Base-by-base conservation (phyloP, 441 rosid species). In the Pelargonium fulgidum region DNA sequence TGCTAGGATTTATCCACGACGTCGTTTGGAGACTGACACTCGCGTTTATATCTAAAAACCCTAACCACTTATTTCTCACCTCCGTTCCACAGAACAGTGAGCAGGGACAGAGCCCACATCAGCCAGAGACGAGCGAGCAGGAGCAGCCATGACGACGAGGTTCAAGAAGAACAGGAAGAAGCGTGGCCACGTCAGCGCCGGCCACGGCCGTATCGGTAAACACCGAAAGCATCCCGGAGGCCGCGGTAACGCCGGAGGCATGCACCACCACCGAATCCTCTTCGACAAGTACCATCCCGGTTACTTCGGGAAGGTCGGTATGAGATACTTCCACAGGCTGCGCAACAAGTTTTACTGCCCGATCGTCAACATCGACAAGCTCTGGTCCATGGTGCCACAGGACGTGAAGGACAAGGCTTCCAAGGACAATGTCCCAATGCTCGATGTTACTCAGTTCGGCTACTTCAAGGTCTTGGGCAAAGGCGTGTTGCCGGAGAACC, bases 261-360 rank as follows among this genome's bases (percentile, higher is more conserved):
- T 88, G 93, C 96, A 90, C 77, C 93, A 90, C 85, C 96, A 90
- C 83, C 76, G 96, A 64, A 90, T 90, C 82, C 88, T 90, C 45
- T 88, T 90, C 86, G 96, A 90, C 81, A 90, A 88, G 86, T 90
- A 88, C 86, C 96, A 90, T 73, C 96, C 96, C 0, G 93, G 96
- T 14, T 90, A 86, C 75, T 90, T 90, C 75, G 96, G 94, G 0
- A 88, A 90, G 77, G 96, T 90, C 0, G 96, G 94, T 39, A 90
- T 90, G 96, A 83, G 96, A 13, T 88, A 88, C 72, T 90, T 88
- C 81, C 96, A 90, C 82, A 87, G 87, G 81, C 90, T 90, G 3
- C 87, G 90, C 65, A 90, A 90, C 85, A 84, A 85, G 83, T 88
- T 86, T 79, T 75, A 75, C 62, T 87, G 88, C 75, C 94, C 94